Evolutionary conservation across 176 grass and related monocot species (phyloP), one percentile per base, ranked within the genome.

Genomic region (Eleusine indica): DNA sequence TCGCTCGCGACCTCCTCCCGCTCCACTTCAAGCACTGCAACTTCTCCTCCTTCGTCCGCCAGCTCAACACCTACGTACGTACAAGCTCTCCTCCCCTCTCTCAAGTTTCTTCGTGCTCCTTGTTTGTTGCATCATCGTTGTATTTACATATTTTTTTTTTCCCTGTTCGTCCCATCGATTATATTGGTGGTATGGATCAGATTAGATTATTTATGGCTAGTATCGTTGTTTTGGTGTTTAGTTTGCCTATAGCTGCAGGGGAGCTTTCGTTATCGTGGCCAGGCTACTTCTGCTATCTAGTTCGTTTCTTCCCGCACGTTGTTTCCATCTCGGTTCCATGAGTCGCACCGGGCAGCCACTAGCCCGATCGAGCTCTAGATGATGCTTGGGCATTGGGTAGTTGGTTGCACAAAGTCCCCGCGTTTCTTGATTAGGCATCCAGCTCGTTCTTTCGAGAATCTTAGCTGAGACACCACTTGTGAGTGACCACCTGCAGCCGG

Each of bases 11-110:
- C 81, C 85, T 99, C 25, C 87, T 99, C n/a, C 96, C 96, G 13
- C 63, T 92, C 71, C 91, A 94, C 87, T 99, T 99, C 93, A 99
- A 99, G 89, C 96, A 99, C 91, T 89, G 87, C 89, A 94, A 95
- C 71, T 99, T 99, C 86, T 96, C 96, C 66, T 96, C 93, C 67
- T 99, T 99, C 78, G 70, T 99, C 76, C 96, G 96, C 48, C 94
- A 97, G 87, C 94, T 97, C 86, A 96, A 96, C 91, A 96, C 91
- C 73, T 96, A 96, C 70, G 96, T 99, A 83, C 80, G 93, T 90
- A 9, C 22, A 17, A 3, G 2, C 37, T 32, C 66, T 54, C 14
- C 18, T 15, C 9, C 7, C 6, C 19, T 6, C 56, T 60, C 11
- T 22, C 4, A 53, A 53, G 51, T 53, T 51, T 52, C 68, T 16